Percentiles rank a stretch among this genome's conserved stretches.
Conservation (phyloP, 2,329 filamentous ascomycete genomes). For the Botrytis medusae region DNA sequence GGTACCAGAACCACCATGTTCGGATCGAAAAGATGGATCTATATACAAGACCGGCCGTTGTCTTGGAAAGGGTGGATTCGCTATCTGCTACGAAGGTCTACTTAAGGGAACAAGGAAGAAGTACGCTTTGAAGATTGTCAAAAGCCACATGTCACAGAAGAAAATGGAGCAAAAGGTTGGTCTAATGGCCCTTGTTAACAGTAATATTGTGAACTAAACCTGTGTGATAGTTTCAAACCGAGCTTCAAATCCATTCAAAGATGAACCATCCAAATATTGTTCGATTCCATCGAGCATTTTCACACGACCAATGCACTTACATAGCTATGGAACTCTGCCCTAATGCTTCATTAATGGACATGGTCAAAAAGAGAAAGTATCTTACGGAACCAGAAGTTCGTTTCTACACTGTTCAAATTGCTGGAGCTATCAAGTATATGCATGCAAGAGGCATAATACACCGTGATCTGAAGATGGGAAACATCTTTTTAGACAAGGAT, state of each 20-base stretch:
- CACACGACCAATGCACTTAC: slow-evolving; percentile 85
- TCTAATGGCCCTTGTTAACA: not conserved
- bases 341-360: slow-evolving; percentile 95
- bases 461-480: slow-evolving; percentile 95
- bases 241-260: slow-evolving; percentile 97
- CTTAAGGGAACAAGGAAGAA: slow-evolving; percentile 64
- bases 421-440: slow-evolving; percentile 97
- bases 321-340: slow-evolving; percentile 92
- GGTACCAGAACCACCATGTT: slow-evolving; percentile 62
- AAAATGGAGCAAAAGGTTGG: slow-evolving; percentile 79
- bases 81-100: slow-evolving; percentile 75
- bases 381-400: slow-evolving; percentile 92
- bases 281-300: slow-evolving; percentile 90
- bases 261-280: slow-evolving; percentile 96
- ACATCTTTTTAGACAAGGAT: slow-evolving; percentile 87
- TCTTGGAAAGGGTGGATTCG: slow-evolving; percentile 79
- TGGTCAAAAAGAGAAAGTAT: slow-evolving; percentile 89
- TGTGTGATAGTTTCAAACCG: slow-evolving; percentile 63
- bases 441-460: slow-evolving; percentile 95
- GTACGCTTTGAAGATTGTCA: slow-evolving; percentile 80
- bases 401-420: slow-evolving; percentile 90
- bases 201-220: slow-evolving; percentile 20
- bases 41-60: slow-evolving; percentile 73
- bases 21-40: slow-evolving; percentile 67
- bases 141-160: slow-evolving; percentile 73